Percentiles rank a stretch among this genome's conserved stretches.
Conservation (phyloP, 345 rosid genomes). For the Aegle marmelos region DNA sequence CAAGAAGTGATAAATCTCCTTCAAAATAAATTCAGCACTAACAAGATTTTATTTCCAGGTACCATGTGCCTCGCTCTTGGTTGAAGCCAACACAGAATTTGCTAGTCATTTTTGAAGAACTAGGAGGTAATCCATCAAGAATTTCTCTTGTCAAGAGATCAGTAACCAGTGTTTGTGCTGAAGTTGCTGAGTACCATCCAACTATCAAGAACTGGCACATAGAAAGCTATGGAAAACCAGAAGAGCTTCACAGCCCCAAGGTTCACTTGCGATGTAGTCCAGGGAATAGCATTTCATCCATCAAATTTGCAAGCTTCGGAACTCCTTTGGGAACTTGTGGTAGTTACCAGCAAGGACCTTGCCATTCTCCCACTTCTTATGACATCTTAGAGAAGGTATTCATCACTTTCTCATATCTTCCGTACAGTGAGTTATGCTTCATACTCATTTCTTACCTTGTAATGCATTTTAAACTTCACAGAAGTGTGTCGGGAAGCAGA, state of each 20-base stretch:
- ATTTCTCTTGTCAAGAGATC: constrained; percentile 86
- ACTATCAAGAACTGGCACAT: constrained; percentile 97
- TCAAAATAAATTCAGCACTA: constrained; percentile 3
- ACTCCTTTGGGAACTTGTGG: constrained; percentile 99
- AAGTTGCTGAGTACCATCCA: constrained; percentile 84
- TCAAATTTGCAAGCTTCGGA: constrained; percentile 96
- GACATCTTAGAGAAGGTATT: constrained; percentile 75
- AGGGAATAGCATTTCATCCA: constrained; percentile 78
- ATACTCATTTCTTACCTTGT: constrained; percentile 9
- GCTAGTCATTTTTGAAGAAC: constrained; percentile 89
- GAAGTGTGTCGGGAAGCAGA: constrained; percentile 83
- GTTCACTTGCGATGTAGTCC: constrained; percentile 78
- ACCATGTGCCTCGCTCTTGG: constrained; percentile 92
- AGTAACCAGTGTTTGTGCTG: constrained; percentile 77
- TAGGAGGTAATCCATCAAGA: constrained; percentile 82
- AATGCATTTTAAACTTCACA: constrained; percentile 29
- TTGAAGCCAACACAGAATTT: constrained; percentile 84
- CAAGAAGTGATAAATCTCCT: not conserved
- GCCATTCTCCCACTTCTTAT: constrained; percentile 82
- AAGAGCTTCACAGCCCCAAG: constrained; percentile 79
- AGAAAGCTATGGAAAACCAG: constrained; percentile 92
- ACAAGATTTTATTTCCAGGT: constrained; percentile 42
- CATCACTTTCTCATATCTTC: not conserved
- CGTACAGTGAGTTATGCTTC: not conserved
- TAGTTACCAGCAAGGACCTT: constrained; percentile 86